Evolutionary conservation across 2,329 filamentous ascomycete species (phyloP), one percentile per base, ranked within the genome.

Genomic region (Ilyonectria mors-panacis): DNA sequence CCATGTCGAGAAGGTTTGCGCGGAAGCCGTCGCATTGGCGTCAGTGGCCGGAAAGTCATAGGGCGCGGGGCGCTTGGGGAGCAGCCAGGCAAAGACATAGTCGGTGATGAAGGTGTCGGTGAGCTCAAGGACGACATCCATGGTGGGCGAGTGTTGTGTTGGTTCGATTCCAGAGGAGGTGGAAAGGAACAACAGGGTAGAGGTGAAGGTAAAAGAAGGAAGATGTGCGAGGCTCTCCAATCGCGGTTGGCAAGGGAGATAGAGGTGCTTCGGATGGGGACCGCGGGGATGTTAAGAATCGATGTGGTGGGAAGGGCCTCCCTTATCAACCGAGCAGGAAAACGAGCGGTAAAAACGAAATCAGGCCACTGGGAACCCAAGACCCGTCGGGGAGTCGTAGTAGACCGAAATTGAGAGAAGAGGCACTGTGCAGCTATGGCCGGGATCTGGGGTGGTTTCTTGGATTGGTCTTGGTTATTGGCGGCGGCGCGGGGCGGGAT

Each of bases 121-220:
- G 67, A 95, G 76, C 82, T 98, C 95, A 72, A 98, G 92, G 51
- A 96, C 90, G 83, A 98, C 90, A 86, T 98, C 95, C 95, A 98
- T 98, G 81, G 79, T 85, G 84, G 70, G 62, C 45, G 47, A 66
- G 28, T 8, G 23, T 37, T 28, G 8, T 15, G 28, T 19, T 30
- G 28, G n/a, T 10, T 28, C n/a, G 13, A 42, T 21, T 30, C 4
- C 17, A 19, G 35, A 13, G 33, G 21, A 42, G 37, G 55, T 9
- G 19, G 33, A 47, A 39, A 44, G 13, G 33, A 58, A 6, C 10
- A 47, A 59, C 9, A 17, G 17, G 23, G 15, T 26, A 8, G n/a
- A 28, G 23, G 15, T 26, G 28, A 23, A 35, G 9, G 28, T 53
- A 13, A 23, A 17, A 28, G 42, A 42, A 5, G 45, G 12, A 39